Percentiles rank a stretch among this genome's conserved stretches.
These are phyloP conservation scores for Cytospora mali DNA, from an alignment of 2,329 filamentous ascomycete species.

Conservation along the genomic window DNA sequence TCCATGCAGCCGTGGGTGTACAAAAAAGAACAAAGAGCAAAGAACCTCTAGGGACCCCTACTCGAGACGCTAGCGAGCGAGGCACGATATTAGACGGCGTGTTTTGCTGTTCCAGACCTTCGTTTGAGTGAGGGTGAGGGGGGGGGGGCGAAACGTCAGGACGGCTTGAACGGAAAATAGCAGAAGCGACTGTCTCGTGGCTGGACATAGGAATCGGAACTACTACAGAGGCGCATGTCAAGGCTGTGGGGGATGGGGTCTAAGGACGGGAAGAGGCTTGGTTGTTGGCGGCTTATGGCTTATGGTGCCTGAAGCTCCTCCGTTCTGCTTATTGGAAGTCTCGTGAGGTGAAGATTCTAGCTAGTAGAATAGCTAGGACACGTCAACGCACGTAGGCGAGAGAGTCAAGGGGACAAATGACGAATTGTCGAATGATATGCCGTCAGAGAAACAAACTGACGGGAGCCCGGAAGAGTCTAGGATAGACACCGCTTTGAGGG, in stretches of 20 bases:
- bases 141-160: neutral
- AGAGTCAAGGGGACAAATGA: neutral
- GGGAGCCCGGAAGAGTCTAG: neutral
- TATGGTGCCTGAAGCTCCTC: neutral
- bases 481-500: neutral
- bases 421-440: neutral
- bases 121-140: too few relatives aligned
- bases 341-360: neutral
- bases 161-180: neutral
- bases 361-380: neutral
- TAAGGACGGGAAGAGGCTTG: neutral
- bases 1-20: conserved; percentile 11
- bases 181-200: neutral
- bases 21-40: conserved; percentile 5
- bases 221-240: neutral
- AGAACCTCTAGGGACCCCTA: conserved; percentile 8
- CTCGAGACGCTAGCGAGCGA: conserved; percentile 27
- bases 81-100: conserved; percentile 18
- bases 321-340: neutral
- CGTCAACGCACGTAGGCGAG: neutral
- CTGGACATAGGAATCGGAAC: neutral
- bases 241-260: neutral
- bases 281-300: neutral
- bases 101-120: neutral
- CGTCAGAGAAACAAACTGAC: neutral